These are phyloP conservation scores for Yarrowia yakushimensis DNA, from an alignment of 805 yeast species.

Conservation along the genomic window DNA sequence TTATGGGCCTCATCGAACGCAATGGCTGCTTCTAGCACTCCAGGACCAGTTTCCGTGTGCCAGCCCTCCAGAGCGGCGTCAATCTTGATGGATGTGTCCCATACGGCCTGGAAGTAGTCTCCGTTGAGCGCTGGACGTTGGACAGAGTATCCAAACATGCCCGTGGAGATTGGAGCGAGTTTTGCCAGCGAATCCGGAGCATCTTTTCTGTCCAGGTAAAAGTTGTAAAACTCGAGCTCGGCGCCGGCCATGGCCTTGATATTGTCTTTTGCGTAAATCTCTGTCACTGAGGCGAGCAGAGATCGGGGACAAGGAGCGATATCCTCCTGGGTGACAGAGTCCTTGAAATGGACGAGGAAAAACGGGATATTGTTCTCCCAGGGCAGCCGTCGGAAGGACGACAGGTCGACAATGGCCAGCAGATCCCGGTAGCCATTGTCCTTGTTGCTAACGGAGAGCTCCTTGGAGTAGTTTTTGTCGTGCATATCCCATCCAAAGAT, in stretches of 20 bases:
- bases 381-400: slow-evolving; percentile 32
- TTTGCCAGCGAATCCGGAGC: slow-evolving; percentile 26
- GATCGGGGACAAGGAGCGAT: slow-evolving; percentile 38
- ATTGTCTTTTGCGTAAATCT: slow-evolving; percentile 25
- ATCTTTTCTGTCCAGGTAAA: slow-evolving; percentile 31
- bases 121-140: slow-evolving; percentile 36
- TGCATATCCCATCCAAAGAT: slow-evolving; percentile 41
- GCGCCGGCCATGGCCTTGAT: slow-evolving; percentile 36
- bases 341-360: slow-evolving; percentile 34
- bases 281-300: slow-evolving; percentile 30
- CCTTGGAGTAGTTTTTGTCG: slow-evolving; percentile 34
- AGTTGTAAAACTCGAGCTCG: slow-evolving; percentile 39
- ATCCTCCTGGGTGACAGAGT: slow-evolving; percentile 30
- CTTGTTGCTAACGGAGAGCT: slow-evolving; percentile 34
- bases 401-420: slow-evolving; percentile 34
- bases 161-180: slow-evolving; percentile 36
- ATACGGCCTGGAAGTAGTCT: slow-evolving; percentile 34
- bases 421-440: slow-evolving; percentile 37
- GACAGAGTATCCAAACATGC: slow-evolving; percentile 41
- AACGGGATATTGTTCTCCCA: slow-evolving; percentile 36
- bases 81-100: slow-evolving; percentile 30
- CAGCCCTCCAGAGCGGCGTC: slow-evolving; percentile 37
- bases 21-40: slow-evolving; percentile 39
- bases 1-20: slow-evolving; percentile 34
- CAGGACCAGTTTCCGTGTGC: slow-evolving; percentile 41